phyloP scores from a whole-genome alignment of 371 early-diverging fungal species.

The Amoeboaphelidium protococcarum region DNA sequence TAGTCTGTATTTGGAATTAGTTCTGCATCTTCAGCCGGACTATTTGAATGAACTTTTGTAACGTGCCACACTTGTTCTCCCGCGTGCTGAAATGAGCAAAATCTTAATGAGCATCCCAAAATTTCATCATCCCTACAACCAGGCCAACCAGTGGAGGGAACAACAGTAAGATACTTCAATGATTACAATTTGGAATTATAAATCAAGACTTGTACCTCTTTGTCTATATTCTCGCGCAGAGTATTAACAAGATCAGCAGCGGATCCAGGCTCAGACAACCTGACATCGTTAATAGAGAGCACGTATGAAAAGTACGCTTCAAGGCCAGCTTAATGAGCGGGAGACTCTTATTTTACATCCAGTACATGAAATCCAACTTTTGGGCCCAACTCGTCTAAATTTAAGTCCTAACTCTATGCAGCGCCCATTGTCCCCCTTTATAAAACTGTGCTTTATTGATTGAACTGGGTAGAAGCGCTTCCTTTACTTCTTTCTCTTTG shows the following conservation, averaged over 20 bases:
- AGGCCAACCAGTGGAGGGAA: conserved; percentile 22
- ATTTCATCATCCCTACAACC: conserved; percentile 14
- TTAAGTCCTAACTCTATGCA: too few species aligned
- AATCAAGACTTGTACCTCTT: conserved; percentile 24
- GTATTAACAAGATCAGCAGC: conserved; percentile 16
- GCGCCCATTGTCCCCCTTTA: too few species aligned
- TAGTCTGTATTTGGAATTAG: conserved; percentile 28
- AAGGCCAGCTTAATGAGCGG: conserved; percentile 35
- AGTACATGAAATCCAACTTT: background rate
- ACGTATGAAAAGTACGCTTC: conserved; percentile 50
- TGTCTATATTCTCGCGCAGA: conserved; percentile 20
- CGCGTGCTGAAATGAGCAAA: conserved; percentile 33
- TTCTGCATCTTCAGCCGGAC: conserved; percentile 36
- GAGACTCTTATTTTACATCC: conserved; percentile 34
- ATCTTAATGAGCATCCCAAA: conserved; percentile 39
- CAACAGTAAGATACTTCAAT: conserved; percentile 27
- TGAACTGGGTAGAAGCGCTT: too few species aligned
- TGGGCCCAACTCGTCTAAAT: background rate
- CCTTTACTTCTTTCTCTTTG: too few species aligned
- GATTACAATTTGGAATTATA: conserved; percentile 36
- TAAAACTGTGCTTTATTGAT: too few species aligned
- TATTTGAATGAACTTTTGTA: conserved; percentile 16
- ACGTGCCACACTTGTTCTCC: conserved; percentile 47
- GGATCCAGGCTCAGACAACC: conserved; percentile 24
- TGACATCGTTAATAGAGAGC: conserved; percentile 27